Conservation (phyloP, 768 basidiomycete genomes). For the Xerocomellus chrysenteron region DNA sequence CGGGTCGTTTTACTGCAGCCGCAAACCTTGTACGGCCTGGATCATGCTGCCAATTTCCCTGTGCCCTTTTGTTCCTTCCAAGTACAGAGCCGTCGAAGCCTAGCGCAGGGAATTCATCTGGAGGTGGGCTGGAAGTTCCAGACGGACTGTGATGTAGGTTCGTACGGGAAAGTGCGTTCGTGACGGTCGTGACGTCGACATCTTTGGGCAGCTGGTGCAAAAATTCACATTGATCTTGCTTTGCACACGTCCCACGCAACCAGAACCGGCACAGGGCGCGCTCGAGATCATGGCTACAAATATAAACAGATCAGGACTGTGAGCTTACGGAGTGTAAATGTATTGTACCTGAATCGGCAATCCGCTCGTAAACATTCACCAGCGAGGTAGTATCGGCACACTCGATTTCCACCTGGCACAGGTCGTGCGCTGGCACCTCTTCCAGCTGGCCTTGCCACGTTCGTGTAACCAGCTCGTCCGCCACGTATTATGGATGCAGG, state of each 20-base stretch:
- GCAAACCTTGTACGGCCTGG: constrained; percentile 88
- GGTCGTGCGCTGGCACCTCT: constrained; percentile 33
- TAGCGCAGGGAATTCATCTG: constrained; percentile 72
- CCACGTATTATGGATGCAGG: constrained; percentile 37
- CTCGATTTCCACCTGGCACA: constrained; percentile 56
- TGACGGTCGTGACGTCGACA: constrained; percentile 72
- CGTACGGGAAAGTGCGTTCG: constrained; percentile 64
- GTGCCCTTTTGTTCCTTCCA: constrained; percentile 44
- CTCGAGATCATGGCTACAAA: constrained; percentile 84
- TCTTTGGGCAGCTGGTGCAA: constrained; percentile 88
- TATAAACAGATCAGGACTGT: constrained; percentile 13
- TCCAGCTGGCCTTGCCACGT: constrained; percentile 16
- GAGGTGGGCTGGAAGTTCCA: constrained; percentile 30
- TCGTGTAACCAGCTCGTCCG: constrained; percentile 40
- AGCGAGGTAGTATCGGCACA: constrained; percentile 95
- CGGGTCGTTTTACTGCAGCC: constrained; percentile 78
- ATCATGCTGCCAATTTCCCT: constrained; percentile 56
- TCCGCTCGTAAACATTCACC: constrained; percentile 96
- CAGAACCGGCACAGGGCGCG: constrained; percentile 95
- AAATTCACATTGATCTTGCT: constrained; percentile 96
- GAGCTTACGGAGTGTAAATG: not conserved
- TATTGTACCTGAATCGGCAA: constrained; percentile 90
- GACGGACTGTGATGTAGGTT: constrained; percentile 50
- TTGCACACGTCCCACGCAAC: constrained; percentile 96
- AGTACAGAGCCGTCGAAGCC: constrained; percentile 42